These are phyloP conservation scores for Hanseniaspora gamundiae DNA, from an alignment of 1,139 yeast genomes.

Conservation along the genomic window DNA sequence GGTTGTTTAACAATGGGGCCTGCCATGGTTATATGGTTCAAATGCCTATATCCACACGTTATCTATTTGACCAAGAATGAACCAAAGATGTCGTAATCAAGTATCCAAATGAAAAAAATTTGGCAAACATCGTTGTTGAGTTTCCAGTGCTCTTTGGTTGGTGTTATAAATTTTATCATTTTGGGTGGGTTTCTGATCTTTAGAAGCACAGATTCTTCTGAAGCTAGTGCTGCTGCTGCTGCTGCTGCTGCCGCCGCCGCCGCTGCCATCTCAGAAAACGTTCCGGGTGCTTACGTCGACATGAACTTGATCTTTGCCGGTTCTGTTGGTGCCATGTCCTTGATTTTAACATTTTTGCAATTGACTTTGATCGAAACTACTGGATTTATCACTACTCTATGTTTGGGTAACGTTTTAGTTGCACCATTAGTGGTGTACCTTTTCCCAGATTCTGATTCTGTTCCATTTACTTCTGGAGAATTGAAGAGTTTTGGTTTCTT, in stretches of 20 bases:
- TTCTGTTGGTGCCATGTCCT: background rate
- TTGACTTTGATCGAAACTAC: slow-evolving; percentile 1
- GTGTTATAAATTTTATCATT: slow-evolving; percentile 2
- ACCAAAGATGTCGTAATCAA: background rate
- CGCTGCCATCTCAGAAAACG: no score
- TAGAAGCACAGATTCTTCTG: background rate
- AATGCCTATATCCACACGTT: slow-evolving; percentile 3
- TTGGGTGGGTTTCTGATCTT: background rate
- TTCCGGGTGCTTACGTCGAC: background rate
- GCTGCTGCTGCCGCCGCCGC: background rate
- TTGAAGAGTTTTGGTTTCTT: background rate
- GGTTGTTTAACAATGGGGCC: slow-evolving; percentile 19
- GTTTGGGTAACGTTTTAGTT: slow-evolving; percentile 1
- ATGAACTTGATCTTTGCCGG: slow-evolving; percentile 1
- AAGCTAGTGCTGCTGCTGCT: background rate
- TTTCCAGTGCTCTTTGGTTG: slow-evolving; percentile 6
- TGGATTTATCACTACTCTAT: background rate
- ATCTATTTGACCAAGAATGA: slow-evolving; percentile 1
- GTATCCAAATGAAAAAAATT: slow-evolving; percentile 3
- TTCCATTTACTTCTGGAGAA: slow-evolving; percentile 1
- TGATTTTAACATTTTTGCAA: background rate
- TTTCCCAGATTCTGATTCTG: background rate
- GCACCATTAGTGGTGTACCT: background rate
- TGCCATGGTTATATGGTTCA: slow-evolving; percentile 15
- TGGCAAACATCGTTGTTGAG: slow-evolving; percentile 5